Evolutionary conservation across 2,329 filamentous ascomycete genomes (phyloP).

Genomic region (Nigrograna mackinnonii): DNA sequence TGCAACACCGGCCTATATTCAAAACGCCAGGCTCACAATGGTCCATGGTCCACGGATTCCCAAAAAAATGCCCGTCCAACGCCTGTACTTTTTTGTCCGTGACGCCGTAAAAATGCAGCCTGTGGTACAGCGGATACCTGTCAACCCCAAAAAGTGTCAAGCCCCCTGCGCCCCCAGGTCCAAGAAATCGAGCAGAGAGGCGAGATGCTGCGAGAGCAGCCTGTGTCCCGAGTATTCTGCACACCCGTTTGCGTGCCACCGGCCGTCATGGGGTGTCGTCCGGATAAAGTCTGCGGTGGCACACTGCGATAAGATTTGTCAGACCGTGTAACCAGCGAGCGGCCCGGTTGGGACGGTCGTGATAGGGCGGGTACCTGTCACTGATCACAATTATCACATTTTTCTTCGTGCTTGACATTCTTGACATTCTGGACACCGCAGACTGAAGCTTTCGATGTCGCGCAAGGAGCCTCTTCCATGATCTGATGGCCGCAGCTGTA

Average conservation of each 20-base stretch:
- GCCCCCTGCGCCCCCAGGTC: conserved; percentile 21
- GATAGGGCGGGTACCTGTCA: conserved; percentile 38
- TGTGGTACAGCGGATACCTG: conserved; percentile 22
- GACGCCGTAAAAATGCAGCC: conserved; percentile 47
- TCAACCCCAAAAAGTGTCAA: too few relatives aligned
- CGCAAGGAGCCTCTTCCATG: conserved; percentile 49
- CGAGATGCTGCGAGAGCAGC: conserved; percentile 20
- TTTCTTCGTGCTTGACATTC: conserved; percentile 51
- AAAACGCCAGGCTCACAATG: conserved; percentile 42
- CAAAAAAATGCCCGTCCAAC: conserved; percentile 42
- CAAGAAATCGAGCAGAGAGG: conserved; percentile 22
- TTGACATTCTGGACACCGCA: conserved; percentile 48
- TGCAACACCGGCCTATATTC: conserved; percentile 39
- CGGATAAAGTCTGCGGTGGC: conserved; percentile 32
- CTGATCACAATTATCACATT: conserved; percentile 50
- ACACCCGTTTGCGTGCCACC: conserved; percentile 29
- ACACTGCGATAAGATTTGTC: conserved; percentile 27
- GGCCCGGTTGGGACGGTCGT: conserved; percentile 8
- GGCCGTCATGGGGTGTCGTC: conserved; percentile 36
- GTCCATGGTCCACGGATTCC: conserved; percentile 28
- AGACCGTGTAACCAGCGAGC: conserved; percentile 27
- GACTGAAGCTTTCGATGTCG: conserved; percentile 47
- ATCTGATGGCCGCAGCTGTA: conserved; percentile 52
- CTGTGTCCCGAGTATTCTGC: conserved; percentile 27
- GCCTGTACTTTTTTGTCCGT: conserved; percentile 41